Conservation (phyloP, 192 early-diverging fungal species). For the Rhizoclosmatium sp. region DNA sequence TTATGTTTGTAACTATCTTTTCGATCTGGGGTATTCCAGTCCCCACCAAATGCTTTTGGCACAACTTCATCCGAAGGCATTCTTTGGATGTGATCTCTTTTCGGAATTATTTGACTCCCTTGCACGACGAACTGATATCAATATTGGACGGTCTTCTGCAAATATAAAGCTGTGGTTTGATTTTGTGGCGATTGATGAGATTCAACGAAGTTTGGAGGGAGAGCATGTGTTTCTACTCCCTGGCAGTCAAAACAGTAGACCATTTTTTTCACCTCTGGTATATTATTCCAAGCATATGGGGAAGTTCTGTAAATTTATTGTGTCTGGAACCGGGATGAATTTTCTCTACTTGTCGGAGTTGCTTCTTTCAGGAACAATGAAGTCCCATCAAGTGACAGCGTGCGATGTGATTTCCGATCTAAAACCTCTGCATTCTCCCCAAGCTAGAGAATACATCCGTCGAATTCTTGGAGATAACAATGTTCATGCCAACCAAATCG, state of each 20-base stretch:
- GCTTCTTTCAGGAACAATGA: conserved; percentile 34
- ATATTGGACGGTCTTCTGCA: not conserved
- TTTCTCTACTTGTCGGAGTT: conserved; percentile 38
- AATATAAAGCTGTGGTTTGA: conserved; percentile 5
- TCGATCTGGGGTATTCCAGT: conserved; percentile 32
- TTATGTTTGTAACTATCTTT: conserved; percentile 42
- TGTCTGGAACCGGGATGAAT: conserved; percentile 47
- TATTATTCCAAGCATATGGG: conserved; percentile 34
- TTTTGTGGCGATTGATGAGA: conserved; percentile 47
- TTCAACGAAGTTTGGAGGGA: conserved; percentile 32
- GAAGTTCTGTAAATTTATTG: conserved; percentile 39
- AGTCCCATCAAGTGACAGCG: conserved; percentile 2
- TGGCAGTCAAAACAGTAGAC: conserved; percentile 18
- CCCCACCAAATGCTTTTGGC: conserved; percentile 41
- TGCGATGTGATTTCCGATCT: conserved; percentile 28
- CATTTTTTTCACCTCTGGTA: conserved; percentile 44
- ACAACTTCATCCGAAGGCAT: conserved; percentile 38
- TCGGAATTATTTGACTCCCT: conserved; percentile 31
- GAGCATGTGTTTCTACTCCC: conserved; percentile 15
- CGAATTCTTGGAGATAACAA: conserved; percentile 36
- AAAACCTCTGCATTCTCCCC: conserved; percentile 14
- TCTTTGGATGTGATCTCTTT: conserved; percentile 46
- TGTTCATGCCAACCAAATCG: conserved; percentile 22
- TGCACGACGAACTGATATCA: not conserved
- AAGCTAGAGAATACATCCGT: conserved; percentile 34